phyloP scores from a whole-genome alignment of 2,329 filamentous ascomycete genomes.

The Madurella fahalii region DNA sequence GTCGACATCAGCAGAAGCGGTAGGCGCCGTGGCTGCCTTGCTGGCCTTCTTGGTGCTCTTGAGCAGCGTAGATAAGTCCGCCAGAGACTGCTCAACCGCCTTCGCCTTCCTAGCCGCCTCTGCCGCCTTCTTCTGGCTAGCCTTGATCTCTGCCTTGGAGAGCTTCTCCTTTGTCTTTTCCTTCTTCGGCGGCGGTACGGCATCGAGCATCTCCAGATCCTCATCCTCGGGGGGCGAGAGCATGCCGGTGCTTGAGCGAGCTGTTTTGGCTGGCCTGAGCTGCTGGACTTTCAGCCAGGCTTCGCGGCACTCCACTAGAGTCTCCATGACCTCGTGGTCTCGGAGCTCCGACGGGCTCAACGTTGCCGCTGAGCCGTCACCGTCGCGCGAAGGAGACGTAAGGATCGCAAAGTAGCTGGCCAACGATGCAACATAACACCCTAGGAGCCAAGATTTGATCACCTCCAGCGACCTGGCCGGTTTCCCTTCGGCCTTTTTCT shows the following conservation, averaged over 20 bases:
- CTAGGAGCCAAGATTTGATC: conserved; percentile 74
- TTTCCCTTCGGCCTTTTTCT: conserved; percentile 53
- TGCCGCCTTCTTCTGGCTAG: conserved; percentile 40
- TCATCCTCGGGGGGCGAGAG: conserved; percentile 34
- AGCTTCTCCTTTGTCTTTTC: conserved; percentile 29
- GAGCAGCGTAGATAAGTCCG: conserved; percentile 64
- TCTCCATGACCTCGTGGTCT: conserved; percentile 88
- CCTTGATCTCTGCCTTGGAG: conserved; percentile 35
- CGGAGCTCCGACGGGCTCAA: conserved; percentile 74
- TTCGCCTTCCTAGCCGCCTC: conserved; percentile 41
- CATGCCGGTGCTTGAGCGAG: conserved; percentile 29
- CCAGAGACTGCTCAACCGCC: conserved; percentile 66
- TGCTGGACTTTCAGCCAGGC: conserved; percentile 74
- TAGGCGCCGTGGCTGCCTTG: conserved; percentile 33
- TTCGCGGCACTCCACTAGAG: conserved; percentile 71
- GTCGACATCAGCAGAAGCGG: conserved; percentile 39
- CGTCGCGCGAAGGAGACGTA: conserved; percentile 69
- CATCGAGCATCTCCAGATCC: conserved; percentile 25
- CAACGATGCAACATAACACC: conserved; percentile 80
- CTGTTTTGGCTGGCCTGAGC: conserved; percentile 47
- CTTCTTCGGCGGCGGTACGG: conserved; percentile 21
- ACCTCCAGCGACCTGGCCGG: conserved; percentile 53
- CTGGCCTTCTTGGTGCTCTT: conserved; percentile 40
- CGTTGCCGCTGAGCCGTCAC: conserved; percentile 50
- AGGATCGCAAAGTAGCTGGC: conserved; percentile 93